Evolutionary conservation across 306 rosid genomes (phyloP), one percentile per base, ranked within the genome.

Genomic region (Vachellia pachyceras): DNA sequence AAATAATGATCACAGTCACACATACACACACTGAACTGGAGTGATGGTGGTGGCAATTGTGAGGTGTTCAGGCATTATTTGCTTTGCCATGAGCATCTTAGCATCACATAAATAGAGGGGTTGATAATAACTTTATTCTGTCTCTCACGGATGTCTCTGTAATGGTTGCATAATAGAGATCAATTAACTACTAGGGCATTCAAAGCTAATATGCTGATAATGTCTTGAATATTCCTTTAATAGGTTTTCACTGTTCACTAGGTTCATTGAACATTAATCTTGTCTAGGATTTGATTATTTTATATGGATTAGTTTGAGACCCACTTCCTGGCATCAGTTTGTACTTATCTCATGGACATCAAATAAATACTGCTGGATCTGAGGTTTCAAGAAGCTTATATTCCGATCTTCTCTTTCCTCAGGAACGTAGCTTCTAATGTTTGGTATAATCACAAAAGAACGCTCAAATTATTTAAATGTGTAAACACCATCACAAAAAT

Each of bases 251-350:
- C 46, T 68, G 13, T 57, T 57, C 36, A 57, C 35, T 20, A 73
- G 81, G 81, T 68, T 78, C 77, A 68, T 79, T 87, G 63, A 79
- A 58, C 78, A 61, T 52, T 29, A 29, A 29, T 49, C n/a, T 72
- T 72, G 52, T 35, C 54, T 68, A 76, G 80, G 84, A 65, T 82
- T 66, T 82, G 45, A 15, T 65, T 82, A 72, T 73, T 80, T 76
- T 55, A 76, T 58, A 75, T 40, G 36, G 20, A 46, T 61, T 50
- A 57, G 69, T 68, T 75, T 66, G 79, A 83, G 68, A 55, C 46
- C 76, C 80, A 33, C 49, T 18, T 78, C 70, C 22, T 65, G 54
- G 77, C 64, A 10, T 57, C 87, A 89, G 7, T 39, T 3, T 9
- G 29, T n/a, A 18, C 47, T 9, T 18, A 39, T n/a, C 29, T n/a